Conservation (phyloP, 495 filamentous ascomycete species). For the Elasticomyces elasticus region DNA sequence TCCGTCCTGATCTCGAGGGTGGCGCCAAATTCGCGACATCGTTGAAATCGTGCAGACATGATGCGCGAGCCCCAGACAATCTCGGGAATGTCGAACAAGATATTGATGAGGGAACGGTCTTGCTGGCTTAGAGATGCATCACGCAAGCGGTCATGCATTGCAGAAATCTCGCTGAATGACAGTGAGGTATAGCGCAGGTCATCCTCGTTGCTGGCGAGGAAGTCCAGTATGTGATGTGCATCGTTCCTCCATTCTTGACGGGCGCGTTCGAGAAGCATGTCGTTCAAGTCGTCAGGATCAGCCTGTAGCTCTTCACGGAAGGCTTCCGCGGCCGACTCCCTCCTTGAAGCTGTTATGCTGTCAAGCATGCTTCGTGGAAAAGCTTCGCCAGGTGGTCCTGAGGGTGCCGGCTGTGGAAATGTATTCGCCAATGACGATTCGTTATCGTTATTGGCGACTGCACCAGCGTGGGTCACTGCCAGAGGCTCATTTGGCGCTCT, state of each 20-base stretch:
- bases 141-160: neutral
- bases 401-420: neutral
- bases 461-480: neutral
- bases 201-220: neutral
- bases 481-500: neutral
- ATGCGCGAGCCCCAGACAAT: slow-evolving; percentile 1
- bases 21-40: neutral
- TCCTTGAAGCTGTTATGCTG: slow-evolving; percentile 1
- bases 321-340: too few relatives aligned
- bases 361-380: slow-evolving; percentile 15
- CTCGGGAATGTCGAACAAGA: neutral
- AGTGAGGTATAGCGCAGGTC: neutral
- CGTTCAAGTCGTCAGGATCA: too few relatives aligned
- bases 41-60: neutral
- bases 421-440: neutral
- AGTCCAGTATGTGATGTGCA: neutral
- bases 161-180: neutral
- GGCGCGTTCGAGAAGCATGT: too few relatives aligned
- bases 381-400: neutral
- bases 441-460: neutral
- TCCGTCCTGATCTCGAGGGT: neutral
- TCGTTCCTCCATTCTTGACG: neutral
- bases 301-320: too few relatives aligned
- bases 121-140: neutral
- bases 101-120: neutral